Evolutionary conservation across 352 stramenopile species (phyloP), one percentile per base, ranked within the genome.

Genomic region (Phytopythium cucurbitacearum): DNA sequence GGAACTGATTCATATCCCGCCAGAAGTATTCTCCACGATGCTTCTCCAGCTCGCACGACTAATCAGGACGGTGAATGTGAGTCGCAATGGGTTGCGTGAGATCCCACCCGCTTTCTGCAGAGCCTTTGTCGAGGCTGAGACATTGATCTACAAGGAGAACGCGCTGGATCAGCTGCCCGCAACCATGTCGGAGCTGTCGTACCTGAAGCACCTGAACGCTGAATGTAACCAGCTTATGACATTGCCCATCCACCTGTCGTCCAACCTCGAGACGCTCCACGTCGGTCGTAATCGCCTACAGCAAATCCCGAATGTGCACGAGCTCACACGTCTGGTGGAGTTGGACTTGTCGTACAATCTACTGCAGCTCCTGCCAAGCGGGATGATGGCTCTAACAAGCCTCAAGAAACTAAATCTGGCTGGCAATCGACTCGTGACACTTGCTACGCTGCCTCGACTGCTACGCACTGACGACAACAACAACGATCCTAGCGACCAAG

Each of bases 331-430:
- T 3, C 55, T 92, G 3, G 50, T 77, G 3, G 67, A 72, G 15
- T 48, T 92, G 2, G 79, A 92, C 15, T 45, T 90, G 34, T 75
- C 71, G 21, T 65, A 86, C 60, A 92, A 92, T 52, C 65, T 82
- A 21, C 67, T 92, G 4, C 51, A 78, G 50, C 48, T 84, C 7
- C 57, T 89, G 3, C 81, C 81, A 0, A 74, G 64, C 6, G 79
- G 77, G 3, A 56, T 92, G 35, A 47, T 67, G 37, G 61, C 57
- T 9, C 60, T 90, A 3, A 57, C 44, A 6, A 71, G 73, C 35
- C 56, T 92, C 3, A 69, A 71, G 16, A 72, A 56, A 35, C 63
- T 92, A 2, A 57, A 39, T 1, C 13, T 86, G 28, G 67, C 54
- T 37, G 64, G 75, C 7, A 92, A 90, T 56, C 71, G 75, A 0